Base-by-base conservation (phyloP, 2,329 filamentous ascomycete species). In the Fusarium mundagurra region DNA sequence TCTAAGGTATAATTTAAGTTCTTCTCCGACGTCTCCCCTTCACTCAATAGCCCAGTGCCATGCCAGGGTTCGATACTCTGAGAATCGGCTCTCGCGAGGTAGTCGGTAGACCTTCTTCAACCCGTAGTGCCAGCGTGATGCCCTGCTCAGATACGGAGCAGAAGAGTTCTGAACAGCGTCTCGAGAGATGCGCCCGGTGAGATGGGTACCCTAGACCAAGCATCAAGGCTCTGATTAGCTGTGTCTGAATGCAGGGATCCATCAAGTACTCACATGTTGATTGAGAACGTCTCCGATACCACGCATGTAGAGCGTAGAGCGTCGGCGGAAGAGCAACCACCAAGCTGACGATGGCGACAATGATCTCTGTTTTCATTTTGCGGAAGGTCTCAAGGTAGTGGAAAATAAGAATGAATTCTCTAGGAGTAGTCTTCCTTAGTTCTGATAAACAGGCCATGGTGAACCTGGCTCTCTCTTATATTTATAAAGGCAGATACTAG, bases 1-100 rank as follows among this genome's bases (percentile, higher is more conserved):
- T 31, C 20, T 0, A 31, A 13, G 14, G 6, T n/a, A 20, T 17
- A n/a, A 31, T 17, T 1, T 3, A 17, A 6, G 2, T 8, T 16
- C 5, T 5, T 7, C 7, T 7, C 2, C 16, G 1, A 4, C 3
- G 6, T 13, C 14, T 5, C 6, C 1, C 2, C 0, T 22, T 4
- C 1, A 24, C 18, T 51, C 50, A 54, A 9, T 10, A 13, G 13
- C 1, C 2, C 11, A 29, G 8, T 7, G 8, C 4, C 18, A 29
- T 38, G 8, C 2, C 5, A 5, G 10, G 14, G 8, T 13, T n/a
- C 2, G 7, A 12, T 0, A 3, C 5, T 18, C 33, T 4, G 4
- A 16, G 8, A 1, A 17, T 13, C 1, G 51, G 6, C 2, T 22
- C 18, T 2, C 5, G 27, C 6, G 20, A 22, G 3, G 6, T 2